Base-by-base conservation (phyloP, 345 rosid genomes). In the Brassica carinata region DNA sequence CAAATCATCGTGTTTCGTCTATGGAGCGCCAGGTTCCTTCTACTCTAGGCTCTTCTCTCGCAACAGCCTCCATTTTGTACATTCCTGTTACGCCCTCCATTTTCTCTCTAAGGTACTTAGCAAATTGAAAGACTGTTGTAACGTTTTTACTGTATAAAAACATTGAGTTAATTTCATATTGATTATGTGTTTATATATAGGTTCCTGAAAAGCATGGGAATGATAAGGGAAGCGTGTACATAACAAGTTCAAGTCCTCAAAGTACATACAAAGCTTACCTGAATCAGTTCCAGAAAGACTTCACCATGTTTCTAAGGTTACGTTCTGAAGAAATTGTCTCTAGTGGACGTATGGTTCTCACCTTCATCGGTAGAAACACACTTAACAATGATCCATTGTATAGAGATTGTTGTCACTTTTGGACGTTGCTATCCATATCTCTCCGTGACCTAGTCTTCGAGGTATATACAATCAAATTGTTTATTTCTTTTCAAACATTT, bases 261-360 rank as follows among this genome's bases (percentile, higher is more conserved):
- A 68, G 64, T 7, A 87, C 81, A 0, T 45, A 73, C 30, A 78
- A 81, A 51, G 80, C 90, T 38, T 87, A 85, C 70, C 48, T 69
- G 40, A 55, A 78, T 40, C 91, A 87, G 53, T 89, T 87, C 48
- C 76, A 84, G 19, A 31, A 30, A 10, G 93, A 89, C 62, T 88
- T 91, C 74, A 78, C 83, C 0, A 5, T 6, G 19, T 87, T 91
- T 80, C 43, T 87, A 13, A 78, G 70, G 18, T 69, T 69, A 9
- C 83, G 90, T 0, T 80, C 84, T 0, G 29, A 87, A 64, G 93
- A 91, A 75, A 5, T 88, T 4, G 55, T 82, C 4, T 7, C 67
- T 3, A 77, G 81, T 17, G 91, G 89, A 1, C 71, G 84, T n/a
- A 85, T 88, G 87, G 79, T 89, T 8, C 73, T 88, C 7, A 82